Base-by-base conservation (phyloP, 495 filamentous ascomycete species). In the Daldinia vernicosa region DNA sequence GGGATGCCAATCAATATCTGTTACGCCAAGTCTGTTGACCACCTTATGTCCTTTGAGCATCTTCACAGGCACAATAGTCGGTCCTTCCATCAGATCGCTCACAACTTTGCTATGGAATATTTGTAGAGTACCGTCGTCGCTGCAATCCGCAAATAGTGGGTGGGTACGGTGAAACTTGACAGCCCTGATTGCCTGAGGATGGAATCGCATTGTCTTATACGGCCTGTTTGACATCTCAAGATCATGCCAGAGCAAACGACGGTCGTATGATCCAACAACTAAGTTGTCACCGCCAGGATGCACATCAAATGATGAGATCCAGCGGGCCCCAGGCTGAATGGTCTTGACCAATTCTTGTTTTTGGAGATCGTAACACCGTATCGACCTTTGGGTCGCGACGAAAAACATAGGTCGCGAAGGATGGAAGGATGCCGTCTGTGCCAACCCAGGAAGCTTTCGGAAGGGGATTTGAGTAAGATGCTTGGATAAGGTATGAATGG, bases 31-130 rank as follows among this genome's bases (percentile, higher is more conserved):
- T 70, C 90, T 91, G 73, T 82, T 87, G 74, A 86, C 88, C 2
- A 95, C 89, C 81, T 89, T 90, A 82, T 99, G 95, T 3, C 95
- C 95, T 80, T 88, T 90, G 65, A 99, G 85, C 71, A 97, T 91
- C 86, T 98, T 98, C 69, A 98, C 86, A 15, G 96, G 95, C 50
- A 98, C 95, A 74, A 99, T 97, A 43, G 89, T 93, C 24, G 95
- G 93, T 79, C 97, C 97, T 84, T 96, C 93, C 84, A 98, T 90
- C 82, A 97, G 84, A 77, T 98, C 95, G 64, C 88, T 91, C 33
- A 94, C 93, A 33, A 98, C 95, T 80, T 92, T 95, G 60, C 94
- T 95, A 79, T 99, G 95, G 85, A 98, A 98, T 35, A 99, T 91
- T 82, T 98, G 96, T 66, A 98, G 77, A 28, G 88, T 92, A 26